phyloP scores from a whole-genome alignment of 2,329 filamentous ascomycete species.

The Verticillium tricorpus region DNA sequence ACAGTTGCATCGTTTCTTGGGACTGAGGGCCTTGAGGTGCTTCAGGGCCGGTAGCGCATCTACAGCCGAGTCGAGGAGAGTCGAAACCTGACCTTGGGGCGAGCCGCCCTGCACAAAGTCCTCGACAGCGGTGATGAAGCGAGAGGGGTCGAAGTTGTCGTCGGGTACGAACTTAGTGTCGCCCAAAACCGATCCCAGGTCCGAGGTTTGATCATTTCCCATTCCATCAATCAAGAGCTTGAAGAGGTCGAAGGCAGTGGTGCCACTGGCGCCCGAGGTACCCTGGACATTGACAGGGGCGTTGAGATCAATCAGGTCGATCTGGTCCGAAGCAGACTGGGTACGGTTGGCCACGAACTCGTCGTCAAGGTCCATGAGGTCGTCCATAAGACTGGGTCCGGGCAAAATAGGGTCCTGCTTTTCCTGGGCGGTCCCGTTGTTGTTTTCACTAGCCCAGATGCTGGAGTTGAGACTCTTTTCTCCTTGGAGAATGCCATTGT shows the following conservation, averaged over 20 bases:
- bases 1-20: not conserved
- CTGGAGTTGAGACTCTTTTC: not conserved
- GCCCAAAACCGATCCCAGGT: not conserved
- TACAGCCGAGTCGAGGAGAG: not conserved
- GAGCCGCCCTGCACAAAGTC: not conserved
- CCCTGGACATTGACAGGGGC: not conserved
- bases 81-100: not conserved
- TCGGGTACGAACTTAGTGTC: not conserved
- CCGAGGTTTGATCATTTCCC: not conserved
- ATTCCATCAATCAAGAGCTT: not conserved
- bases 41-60: not conserved
- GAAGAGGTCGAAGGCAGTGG: not conserved
- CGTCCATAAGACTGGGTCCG: not conserved
- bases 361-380: not conserved
- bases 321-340: not conserved
- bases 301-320: not conserved
- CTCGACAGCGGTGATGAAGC: not conserved
- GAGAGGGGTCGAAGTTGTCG: not conserved
- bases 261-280: not conserved
- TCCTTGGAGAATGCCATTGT: not conserved
- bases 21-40: not conserved
- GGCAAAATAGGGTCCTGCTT: not conserved
- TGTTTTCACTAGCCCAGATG: not conserved
- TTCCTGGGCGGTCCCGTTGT: not conserved
- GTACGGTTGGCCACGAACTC: not conserved